Evolutionary conservation across 2,329 filamentous ascomycete species (phyloP).

Genomic region (Hymenoscyphus fraxineus): DNA sequence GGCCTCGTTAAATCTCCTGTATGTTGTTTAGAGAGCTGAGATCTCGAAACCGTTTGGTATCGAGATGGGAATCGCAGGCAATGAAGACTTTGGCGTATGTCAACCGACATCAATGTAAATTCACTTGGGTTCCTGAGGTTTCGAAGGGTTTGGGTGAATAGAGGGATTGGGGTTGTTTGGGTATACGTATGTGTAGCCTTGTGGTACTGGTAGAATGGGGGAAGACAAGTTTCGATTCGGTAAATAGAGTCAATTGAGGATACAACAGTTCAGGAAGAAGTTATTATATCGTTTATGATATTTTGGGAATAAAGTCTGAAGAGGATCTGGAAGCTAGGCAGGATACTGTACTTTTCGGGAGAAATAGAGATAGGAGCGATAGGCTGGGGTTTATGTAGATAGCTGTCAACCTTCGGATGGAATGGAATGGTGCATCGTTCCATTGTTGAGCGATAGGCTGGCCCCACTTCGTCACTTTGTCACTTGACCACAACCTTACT

Average conservation of each 20-base stretch:
- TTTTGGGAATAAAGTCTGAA: conserved; percentile 4
- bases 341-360: neutral
- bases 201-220: neutral
- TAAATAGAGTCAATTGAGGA: neutral
- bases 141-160: conserved; percentile 10
- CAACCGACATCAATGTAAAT: conserved; percentile 54
- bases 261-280: neutral
- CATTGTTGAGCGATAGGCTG: conserved; percentile 12
- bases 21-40: conserved; percentile 52
- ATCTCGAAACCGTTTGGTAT: conserved; percentile 53
- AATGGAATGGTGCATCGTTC: conserved; percentile 12
- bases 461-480: conserved; percentile 25
- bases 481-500: conserved; percentile 18
- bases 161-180: conserved; percentile 17
- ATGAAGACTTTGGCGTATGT: conserved; percentile 49
- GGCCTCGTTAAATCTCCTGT: conserved; percentile 44
- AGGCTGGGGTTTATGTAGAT: conserved; percentile 25
- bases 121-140: conserved; percentile 10
- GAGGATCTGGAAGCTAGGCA: neutral
- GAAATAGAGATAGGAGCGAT: conserved; percentile 18
- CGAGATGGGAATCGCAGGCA: conserved; percentile 53
- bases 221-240: neutral
- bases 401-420: conserved; percentile 7
- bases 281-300: neutral
- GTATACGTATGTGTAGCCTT: neutral